These are phyloP conservation scores for Agmasoma carcini DNA, from an alignment of 371 early-diverging fungal species.

Conservation along the genomic window DNA sequence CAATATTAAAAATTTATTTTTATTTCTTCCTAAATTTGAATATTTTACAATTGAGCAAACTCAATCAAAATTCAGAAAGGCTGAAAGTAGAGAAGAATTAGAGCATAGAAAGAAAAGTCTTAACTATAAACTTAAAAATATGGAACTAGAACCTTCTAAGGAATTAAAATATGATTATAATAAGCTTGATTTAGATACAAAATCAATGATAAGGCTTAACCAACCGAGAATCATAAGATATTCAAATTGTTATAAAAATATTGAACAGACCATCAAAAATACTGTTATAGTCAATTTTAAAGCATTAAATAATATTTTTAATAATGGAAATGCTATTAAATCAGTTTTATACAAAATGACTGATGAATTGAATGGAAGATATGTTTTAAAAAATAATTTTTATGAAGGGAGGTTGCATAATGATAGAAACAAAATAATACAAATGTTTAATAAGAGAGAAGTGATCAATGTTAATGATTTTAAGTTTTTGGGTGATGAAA, in stretches of 20 bases:
- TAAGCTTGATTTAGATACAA: too few species aligned
- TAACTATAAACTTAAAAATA: conserved; percentile 31
- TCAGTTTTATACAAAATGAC: conserved; percentile 22
- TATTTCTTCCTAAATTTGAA: conserved; percentile 2
- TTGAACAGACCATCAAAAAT: conserved; percentile 27
- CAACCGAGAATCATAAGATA: neutral
- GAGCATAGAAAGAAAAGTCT: conserved; percentile 43
- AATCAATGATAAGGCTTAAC: neutral
- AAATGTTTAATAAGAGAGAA: conserved; percentile 10
- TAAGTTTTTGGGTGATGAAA: conserved; percentile 15
- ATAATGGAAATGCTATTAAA: conserved; percentile 10
- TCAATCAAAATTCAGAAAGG: conserved; percentile 14
- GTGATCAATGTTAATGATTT: conserved; percentile 4
- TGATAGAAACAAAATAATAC: conserved; percentile 16
- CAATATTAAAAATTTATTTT: neutral
- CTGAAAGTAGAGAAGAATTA: conserved; percentile 44
- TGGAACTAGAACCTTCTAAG: conserved; percentile 26
- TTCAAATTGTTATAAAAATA: neutral
- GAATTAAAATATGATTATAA: conserved; percentile 1
- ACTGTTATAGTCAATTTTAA: conserved; percentile 26
- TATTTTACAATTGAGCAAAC: neutral
- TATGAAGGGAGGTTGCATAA: conserved; percentile 31
- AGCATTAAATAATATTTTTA: conserved; percentile 16
- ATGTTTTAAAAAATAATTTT: conserved; percentile 30
- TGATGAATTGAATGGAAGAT: conserved; percentile 27